Evolutionary conservation across 148 eudicot species (phyloP), one percentile per base, ranked within the genome.

Genomic region (Camellia japonica): DNA sequence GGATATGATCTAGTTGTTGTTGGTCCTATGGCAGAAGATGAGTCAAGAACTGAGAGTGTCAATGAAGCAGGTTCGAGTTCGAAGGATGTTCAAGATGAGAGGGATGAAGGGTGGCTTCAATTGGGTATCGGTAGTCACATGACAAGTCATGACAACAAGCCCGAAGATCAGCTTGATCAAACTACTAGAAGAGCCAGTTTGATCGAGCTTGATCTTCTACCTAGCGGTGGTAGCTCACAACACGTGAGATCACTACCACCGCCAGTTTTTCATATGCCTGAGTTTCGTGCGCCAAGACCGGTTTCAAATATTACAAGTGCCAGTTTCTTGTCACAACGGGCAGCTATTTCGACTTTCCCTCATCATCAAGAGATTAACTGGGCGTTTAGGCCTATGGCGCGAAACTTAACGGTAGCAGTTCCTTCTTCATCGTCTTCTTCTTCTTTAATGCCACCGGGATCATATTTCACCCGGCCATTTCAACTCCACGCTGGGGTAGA

Each of bases 21-120:
- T 74, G 63, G n/a, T 74, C 58, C 20, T 46, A 82, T 82, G 80
- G 86, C 83, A 15, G 87, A 87, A 55, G 86, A 85, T 30, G 87
- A 87, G 19, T 78, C 84, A 10, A 71, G 84, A 74, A 85, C 85
- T 3, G 80, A 76, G 73, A 81, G 64, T 49, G 79, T 43, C 77
- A 85, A 66, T 49, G 87, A 83, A 68, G 83, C 79, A 3, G 84
- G 67, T 12, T 81, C 88, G 62, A 77, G 80, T 56, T 68, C 80
- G 0, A 79, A 75, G 56, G 82, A 46, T 68, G 71, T 54, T 47
- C 58, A 5, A 69, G 79, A 85, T 46, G 79, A 77, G 80, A 71
- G 67, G 67, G 79, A 82, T 3, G 76, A 71, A 3, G 86, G 70
- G 69, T 93, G 97, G 97, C 86, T 93, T 14, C 97, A 91, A 71